Evolutionary conservation across 2,329 filamentous ascomycete genomes (phyloP).

Genomic region (Rutstroemia sp.): DNA sequence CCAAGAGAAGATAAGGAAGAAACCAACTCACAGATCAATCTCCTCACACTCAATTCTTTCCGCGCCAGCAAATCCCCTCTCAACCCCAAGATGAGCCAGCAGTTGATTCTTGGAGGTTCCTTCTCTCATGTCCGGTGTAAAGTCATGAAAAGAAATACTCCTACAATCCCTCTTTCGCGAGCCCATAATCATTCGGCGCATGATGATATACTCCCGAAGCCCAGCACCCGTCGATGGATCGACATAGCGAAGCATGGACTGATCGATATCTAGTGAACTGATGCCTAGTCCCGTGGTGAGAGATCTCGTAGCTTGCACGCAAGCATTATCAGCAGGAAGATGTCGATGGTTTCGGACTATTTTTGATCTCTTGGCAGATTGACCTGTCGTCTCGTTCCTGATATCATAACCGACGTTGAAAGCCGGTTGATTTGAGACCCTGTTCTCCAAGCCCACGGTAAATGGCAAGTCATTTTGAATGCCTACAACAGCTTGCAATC

Average conservation of each 20-base stretch:
- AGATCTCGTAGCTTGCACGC: too few relatives aligned
- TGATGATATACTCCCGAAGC: conserved; percentile 21
- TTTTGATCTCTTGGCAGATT: too few relatives aligned
- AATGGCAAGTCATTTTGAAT: conserved; percentile 18
- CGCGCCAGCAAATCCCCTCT: background rate
- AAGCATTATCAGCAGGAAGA: too few relatives aligned
- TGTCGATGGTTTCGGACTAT: background rate
- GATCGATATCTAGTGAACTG: background rate
- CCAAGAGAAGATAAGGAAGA: background rate
- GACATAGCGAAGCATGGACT: background rate
- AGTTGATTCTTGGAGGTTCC: conserved; percentile 13
- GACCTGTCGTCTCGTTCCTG: background rate
- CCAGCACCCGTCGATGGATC: conserved; percentile 18
- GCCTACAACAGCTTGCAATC: conserved; percentile 21
- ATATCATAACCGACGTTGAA: background rate
- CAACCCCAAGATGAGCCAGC: conserved; percentile 16
- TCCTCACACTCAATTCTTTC: conserved; percentile 20
- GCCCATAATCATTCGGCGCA: conserved; percentile 12
- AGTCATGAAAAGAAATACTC: conserved; percentile 24
- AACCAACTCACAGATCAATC: conserved; percentile 24
- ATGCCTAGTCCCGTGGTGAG: background rate
- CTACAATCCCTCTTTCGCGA: conserved; percentile 15
- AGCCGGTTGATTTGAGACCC: background rate
- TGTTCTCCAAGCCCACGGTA: conserved; percentile 6
- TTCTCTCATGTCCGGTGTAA: conserved; percentile 19